phyloP scores from a whole-genome alignment of 805 yeast genomes.

The Myxozyma nipponensis region DNA sequence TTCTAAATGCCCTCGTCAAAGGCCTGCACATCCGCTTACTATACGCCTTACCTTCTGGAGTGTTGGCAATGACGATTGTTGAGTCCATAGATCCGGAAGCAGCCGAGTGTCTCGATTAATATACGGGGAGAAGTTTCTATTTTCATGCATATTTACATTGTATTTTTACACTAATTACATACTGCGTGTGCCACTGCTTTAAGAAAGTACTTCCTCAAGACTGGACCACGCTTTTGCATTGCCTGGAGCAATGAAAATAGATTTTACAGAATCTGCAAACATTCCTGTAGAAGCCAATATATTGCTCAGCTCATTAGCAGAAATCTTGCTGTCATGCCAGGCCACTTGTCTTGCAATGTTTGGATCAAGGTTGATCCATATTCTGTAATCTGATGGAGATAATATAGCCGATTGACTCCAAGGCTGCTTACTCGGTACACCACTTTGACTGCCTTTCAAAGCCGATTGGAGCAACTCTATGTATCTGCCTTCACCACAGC shows the following conservation, averaged over 20 bases:
- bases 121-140: not conserved
- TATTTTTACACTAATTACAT: too few relatives aligned
- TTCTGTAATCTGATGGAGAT: slow-evolving; percentile 63
- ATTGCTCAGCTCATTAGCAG: slow-evolving; percentile 50
- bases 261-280: slow-evolving; percentile 59
- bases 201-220: not conserved
- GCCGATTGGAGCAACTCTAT: slow-evolving; percentile 26
- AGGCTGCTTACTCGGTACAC: slow-evolving; percentile 32
- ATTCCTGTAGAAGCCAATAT: slow-evolving; percentile 47
- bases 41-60: slow-evolving; percentile 41
- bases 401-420: slow-evolving; percentile 72
- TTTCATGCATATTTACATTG: not conserved
- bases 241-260: slow-evolving; percentile 61
- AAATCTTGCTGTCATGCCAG: slow-evolving; percentile 46
- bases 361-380: slow-evolving; percentile 66
- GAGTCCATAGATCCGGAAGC: slow-evolving; percentile 41
- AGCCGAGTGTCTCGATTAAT: not conserved
- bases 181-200: not conserved
- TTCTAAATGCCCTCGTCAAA: slow-evolving; percentile 36
- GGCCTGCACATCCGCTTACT: slow-evolving; percentile 40
- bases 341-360: slow-evolving; percentile 59
- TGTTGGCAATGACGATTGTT: slow-evolving; percentile 42
- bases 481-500: not conserved
- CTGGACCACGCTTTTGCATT: slow-evolving; percentile 38
- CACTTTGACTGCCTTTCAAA: slow-evolving; percentile 21